Conservation (phyloP, 2,329 filamentous ascomycete species). For the Thyridium curvatum region DNA sequence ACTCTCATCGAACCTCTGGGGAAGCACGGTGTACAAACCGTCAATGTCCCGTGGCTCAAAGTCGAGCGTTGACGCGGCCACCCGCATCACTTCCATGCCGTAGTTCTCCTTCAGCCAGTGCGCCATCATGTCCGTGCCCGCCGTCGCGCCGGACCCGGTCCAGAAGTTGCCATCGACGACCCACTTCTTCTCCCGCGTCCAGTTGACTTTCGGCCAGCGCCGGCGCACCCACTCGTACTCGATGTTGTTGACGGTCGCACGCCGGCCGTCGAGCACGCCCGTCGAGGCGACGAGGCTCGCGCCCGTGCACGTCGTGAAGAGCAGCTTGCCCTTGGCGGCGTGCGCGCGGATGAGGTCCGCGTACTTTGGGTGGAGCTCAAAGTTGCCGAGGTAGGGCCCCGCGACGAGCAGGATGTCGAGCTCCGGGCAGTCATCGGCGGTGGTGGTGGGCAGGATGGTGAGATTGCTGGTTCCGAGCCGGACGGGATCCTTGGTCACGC, state of each 20-base stretch:
- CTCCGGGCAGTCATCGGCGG: constrained; percentile 25
- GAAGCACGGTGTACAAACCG: constrained; percentile 19
- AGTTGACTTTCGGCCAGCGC: constrained; percentile 32
- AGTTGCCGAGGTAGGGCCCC: constrained; percentile 19
- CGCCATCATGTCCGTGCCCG: constrained; percentile 37
- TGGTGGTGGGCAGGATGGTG: constrained; percentile 18
- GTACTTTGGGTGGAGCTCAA: constrained; percentile 19
- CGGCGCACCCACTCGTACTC: constrained; percentile 19
- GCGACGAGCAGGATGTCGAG: constrained; percentile 29
- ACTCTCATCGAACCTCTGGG: constrained; percentile 16
- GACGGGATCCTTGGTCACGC: constrained; percentile 20
- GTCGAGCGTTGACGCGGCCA: constrained; percentile 18
- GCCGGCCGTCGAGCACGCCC: constrained; percentile 32
- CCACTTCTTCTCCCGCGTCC: constrained; percentile 36
- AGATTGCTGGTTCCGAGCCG: no score
- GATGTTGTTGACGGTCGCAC: constrained; percentile 34
- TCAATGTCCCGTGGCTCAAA: constrained; percentile 27
- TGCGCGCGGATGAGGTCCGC: constrained; percentile 25
- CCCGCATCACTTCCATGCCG: constrained; percentile 18
- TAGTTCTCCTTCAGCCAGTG: constrained; percentile 30
- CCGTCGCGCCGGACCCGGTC: constrained; percentile 36
- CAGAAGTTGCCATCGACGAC: constrained; percentile 37
- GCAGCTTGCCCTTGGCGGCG: constrained; percentile 23
- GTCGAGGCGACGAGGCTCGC: constrained; percentile 20
- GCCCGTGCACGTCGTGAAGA: constrained; percentile 32